A percentile compares a stretch with the other conserved stretches of the same genome.
Conservation (phyloP, 192 early-diverging fungal genomes). For the Coemansia sp. region DNA sequence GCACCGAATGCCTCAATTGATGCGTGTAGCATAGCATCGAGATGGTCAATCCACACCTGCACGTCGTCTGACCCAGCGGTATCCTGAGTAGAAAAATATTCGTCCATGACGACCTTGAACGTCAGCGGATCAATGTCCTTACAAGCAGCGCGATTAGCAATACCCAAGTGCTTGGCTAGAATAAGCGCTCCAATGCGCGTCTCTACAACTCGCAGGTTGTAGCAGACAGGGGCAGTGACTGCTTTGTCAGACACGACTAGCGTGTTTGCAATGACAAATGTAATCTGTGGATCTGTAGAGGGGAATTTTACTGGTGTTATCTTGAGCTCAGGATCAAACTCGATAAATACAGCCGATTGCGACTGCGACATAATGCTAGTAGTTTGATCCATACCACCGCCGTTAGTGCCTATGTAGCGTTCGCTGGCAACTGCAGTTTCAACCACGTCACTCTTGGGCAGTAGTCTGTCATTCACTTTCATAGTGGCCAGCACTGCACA, state of each 20-base stretch:
- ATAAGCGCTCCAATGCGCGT: conserved; percentile 76
- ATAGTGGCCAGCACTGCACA: conserved; percentile 45
- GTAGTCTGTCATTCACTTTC: conserved; percentile 10
- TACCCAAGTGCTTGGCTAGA: conserved; percentile 57
- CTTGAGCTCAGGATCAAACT: conserved; percentile 75
- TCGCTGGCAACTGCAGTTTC: conserved; percentile 79
- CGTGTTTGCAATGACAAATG: conserved; percentile 89
- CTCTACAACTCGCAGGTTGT: conserved; percentile 93
- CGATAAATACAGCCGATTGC: conserved; percentile 71
- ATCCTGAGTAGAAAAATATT: conserved; percentile 25
- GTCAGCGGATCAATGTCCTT: conserved; percentile 63
- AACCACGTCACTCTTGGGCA: conserved; percentile 37
- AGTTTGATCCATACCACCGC: conserved; percentile 88
- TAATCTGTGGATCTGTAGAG: conserved; percentile 46
- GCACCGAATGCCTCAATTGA: conserved; percentile 16
- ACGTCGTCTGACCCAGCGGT: conserved; percentile 6
- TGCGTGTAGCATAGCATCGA: conserved; percentile 26
- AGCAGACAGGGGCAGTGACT: conserved; percentile 81
- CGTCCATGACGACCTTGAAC: conserved; percentile 49
- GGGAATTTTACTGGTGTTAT: conserved; percentile 68
- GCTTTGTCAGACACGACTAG: conserved; percentile 83
- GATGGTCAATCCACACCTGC: conserved; percentile 36
- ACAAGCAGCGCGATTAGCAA: conserved; percentile 42
- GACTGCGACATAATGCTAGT: conserved; percentile 76
- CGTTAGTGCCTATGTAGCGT: conserved; percentile 71